Conservation (phyloP, 805 yeast species). For the Jamesozyma lodderae region DNA sequence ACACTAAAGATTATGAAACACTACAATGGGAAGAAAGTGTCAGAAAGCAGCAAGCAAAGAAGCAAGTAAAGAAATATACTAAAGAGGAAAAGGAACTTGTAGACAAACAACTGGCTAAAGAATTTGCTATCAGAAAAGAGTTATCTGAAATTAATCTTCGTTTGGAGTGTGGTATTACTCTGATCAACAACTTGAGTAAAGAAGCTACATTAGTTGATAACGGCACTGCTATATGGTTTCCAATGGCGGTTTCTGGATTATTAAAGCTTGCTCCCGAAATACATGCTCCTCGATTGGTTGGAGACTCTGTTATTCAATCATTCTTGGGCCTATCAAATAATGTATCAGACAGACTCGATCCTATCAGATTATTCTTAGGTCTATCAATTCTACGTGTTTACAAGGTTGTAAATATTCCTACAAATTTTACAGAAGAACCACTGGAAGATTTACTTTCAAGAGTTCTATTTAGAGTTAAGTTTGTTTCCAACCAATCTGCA, state of each 20-base stretch:
- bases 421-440: constrained; percentile 41
- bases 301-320: constrained; percentile 37
- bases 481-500: constrained; percentile 62
- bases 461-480: constrained; percentile 65
- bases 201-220: constrained; percentile 48
- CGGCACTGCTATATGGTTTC: constrained; percentile 63
- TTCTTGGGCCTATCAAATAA: constrained; percentile 48
- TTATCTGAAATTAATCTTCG: constrained; percentile 34
- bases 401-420: constrained; percentile 38
- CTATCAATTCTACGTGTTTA: constrained; percentile 58
- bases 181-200: constrained; percentile 46
- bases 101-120: constrained; percentile 54
- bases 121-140: constrained; percentile 43
- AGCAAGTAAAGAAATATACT: constrained; percentile 47
- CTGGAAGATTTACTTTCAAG: constrained; percentile 48
- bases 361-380: constrained; percentile 48
- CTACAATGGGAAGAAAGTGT: constrained; percentile 83
- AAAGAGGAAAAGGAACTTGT: constrained; percentile 67
- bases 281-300: constrained; percentile 32
- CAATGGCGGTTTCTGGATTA: constrained; percentile 47
- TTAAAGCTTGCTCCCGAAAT: constrained; percentile 37
- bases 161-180: constrained; percentile 41
- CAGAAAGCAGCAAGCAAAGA: constrained; percentile 60
- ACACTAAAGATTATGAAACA: constrained; percentile 77
- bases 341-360: constrained; percentile 44